Conservation (phyloP, 192 early-diverging fungal species). For the Entrophospora sp. region DNA sequence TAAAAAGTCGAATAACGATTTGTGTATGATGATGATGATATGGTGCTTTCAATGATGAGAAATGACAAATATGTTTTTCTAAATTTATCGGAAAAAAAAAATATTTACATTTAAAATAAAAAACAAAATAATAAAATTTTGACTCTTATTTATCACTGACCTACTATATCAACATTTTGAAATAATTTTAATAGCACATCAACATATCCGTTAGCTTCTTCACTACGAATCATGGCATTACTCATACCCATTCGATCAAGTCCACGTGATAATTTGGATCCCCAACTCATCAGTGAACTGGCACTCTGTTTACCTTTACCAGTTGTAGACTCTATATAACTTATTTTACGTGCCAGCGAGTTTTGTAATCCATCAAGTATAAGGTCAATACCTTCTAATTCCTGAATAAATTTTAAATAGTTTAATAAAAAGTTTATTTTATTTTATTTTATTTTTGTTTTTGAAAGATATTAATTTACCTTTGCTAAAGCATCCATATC, state of each 20-base stretch:
- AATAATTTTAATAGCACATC: conserved; percentile 27
- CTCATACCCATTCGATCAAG: conserved; percentile 18
- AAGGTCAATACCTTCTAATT: conserved; percentile 15
- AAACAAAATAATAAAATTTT: background rate
- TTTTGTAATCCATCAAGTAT: conserved; percentile 16
- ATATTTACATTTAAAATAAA: background rate
- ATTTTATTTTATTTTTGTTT: conserved; percentile 19
- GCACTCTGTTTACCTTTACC: conserved; percentile 18
- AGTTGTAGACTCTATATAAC: conserved; percentile 20
- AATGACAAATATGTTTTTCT: conserved; percentile 29
- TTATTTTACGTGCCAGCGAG: conserved; percentile 14
- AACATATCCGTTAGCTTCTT: conserved; percentile 33
- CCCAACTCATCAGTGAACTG: conserved; percentile 19
- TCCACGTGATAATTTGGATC: conserved; percentile 14
- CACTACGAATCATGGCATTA: conserved; percentile 18
- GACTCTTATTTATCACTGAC: background rate
- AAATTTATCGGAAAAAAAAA: conserved; percentile 10
- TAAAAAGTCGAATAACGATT: conserved; percentile 27
- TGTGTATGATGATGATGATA: conserved; percentile 29
- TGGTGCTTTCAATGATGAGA: conserved; percentile 23
- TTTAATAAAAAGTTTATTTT: conserved; percentile 9
- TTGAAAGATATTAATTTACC: conserved; percentile 12
- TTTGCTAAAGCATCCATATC: conserved; percentile 24
- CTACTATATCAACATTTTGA: conserved; percentile 6
- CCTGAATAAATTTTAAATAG: conserved; percentile 21